Base-by-base conservation (phyloP, 2,329 filamentous ascomycete species). In the Fusarium irregulare region DNA sequence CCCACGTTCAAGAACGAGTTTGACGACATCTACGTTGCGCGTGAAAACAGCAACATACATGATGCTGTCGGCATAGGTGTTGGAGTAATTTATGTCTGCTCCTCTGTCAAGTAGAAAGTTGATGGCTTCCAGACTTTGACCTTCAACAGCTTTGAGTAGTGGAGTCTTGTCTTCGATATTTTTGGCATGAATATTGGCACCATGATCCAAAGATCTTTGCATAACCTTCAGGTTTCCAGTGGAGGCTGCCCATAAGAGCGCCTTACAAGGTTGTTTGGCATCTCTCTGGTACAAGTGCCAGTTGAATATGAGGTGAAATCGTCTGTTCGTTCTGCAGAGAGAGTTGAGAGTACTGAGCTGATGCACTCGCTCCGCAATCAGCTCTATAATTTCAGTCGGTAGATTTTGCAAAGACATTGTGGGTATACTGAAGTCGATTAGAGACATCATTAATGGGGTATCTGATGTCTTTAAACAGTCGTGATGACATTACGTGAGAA, bases 381-480 rank as follows among this genome's bases (percentile, higher is more conserved):
- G 12, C 7, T 60, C 41, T 4, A 68, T 32, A 5, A 68, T 21
- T 10, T 68, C 65, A 6, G 65, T 51, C 2, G 60, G 53, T 2
- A 68, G 20, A 14, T 20, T 18, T 21, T 49, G 27, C 4, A 60
- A 25, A 6, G 25, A 10, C 66, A 68, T 68, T 16, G 6, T 27
- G 12, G 6, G 2, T 4, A n/a, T 18, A 4, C 3, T 18, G 9
- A 6, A 6, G 0, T 11, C 1, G 3, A 13, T 18, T 4, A 10
- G 10, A 8, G 2, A 8, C 2, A 6, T 9, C 2, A 2, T 7
- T 2, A 28, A 8, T 1, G 28, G 34, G 2, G 21, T 4, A 12
- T 2, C 13, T 3, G 4, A 8, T 10, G 11, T n/a, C 23, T 53
- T 53, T 51, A 18, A 20, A n/a, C 2, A 4, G 4, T 10, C 1